Percentiles rank a stretch among this genome's conserved stretches.
These are phyloP conservation scores for Macrolepiota dolichaula DNA, from an alignment of 768 basidiomycete species.

Conservation along the genomic window DNA sequence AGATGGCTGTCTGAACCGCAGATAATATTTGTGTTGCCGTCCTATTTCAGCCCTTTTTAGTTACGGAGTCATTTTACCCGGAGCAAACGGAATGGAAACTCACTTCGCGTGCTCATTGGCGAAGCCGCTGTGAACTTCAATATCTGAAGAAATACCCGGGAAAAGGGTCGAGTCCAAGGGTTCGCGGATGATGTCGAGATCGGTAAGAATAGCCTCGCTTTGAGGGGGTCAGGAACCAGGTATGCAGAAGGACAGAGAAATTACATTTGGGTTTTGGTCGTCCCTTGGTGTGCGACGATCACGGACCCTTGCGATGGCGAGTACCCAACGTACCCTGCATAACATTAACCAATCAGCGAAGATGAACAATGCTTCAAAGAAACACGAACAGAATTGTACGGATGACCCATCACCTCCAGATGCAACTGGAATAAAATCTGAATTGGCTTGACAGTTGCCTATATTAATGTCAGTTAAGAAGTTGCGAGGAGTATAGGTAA, in stretches of 20 bases:
- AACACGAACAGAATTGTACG: conserved; percentile 38
- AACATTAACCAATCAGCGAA: background rate
- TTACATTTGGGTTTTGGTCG: conserved; percentile 31
- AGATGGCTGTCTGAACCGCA: conserved; percentile 34
- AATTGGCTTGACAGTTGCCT: conserved; percentile 11
- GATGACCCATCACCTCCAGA: conserved; percentile 44
- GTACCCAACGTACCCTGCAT: conserved; percentile 11
- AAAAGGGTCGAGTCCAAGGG: conserved; percentile 35
- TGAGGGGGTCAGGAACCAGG: background rate
- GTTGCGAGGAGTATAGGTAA: background rate
- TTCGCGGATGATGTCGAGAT: conserved; percentile 30
- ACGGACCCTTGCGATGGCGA: conserved; percentile 19
- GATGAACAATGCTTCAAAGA: background rate
- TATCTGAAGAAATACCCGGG: conserved; percentile 35
- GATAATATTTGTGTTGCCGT: conserved; percentile 36
- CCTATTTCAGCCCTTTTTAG: conserved; percentile 20
- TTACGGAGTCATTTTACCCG: background rate
- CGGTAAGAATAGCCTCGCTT: conserved; percentile 36
- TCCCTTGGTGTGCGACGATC: conserved; percentile 35
- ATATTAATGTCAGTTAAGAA: background rate
- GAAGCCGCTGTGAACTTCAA: conserved; percentile 45
- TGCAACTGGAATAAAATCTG: conserved; percentile 42
- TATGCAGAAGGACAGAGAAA: background rate
- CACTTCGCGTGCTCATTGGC: conserved; percentile 38
- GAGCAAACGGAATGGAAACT: conserved; percentile 6